phyloP scores from a whole-genome alignment of 2,329 filamentous ascomycete species.

The Penicillium sp. region DNA sequence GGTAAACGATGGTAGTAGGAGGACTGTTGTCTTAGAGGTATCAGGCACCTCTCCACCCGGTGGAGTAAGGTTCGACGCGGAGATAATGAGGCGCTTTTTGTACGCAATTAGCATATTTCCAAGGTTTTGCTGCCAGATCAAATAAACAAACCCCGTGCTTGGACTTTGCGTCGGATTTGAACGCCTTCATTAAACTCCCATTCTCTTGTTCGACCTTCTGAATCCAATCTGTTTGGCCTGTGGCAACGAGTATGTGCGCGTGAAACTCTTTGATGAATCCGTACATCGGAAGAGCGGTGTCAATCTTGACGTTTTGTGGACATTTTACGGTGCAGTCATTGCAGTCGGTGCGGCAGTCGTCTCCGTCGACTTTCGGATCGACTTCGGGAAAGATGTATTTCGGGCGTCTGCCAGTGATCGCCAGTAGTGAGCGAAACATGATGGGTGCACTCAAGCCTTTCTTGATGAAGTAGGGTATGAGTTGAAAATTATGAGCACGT shows the following conservation, averaged over 20 bases:
- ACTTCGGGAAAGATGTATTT: slow-evolving; percentile 1
- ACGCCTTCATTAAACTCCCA: neutral
- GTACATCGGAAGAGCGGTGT: neutral
- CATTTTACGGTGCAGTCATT: neutral
- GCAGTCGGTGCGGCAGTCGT: neutral
- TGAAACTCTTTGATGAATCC: slow-evolving; percentile 2
- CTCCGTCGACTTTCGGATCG: neutral
- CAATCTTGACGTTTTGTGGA: neutral
- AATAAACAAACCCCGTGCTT: neutral
- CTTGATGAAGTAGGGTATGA: neutral
- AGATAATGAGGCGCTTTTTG: neutral
- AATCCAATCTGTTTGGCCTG: neutral
- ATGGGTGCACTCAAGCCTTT: neutral
- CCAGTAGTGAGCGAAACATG: neutral
- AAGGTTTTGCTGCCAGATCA: no score
- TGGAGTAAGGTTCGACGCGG: neutral
- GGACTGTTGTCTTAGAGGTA: neutral
- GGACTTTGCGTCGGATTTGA: neutral
- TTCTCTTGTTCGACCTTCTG: neutral
- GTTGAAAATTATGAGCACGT: neutral
- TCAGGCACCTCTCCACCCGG: neutral
- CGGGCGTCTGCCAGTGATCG: neutral
- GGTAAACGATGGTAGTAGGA: neutral
- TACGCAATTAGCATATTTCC: neutral
- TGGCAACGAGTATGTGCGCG: neutral